phyloP scores from a whole-genome alignment of 1,284 basidiomycete genomes.

The Tremellales sp. region DNA sequence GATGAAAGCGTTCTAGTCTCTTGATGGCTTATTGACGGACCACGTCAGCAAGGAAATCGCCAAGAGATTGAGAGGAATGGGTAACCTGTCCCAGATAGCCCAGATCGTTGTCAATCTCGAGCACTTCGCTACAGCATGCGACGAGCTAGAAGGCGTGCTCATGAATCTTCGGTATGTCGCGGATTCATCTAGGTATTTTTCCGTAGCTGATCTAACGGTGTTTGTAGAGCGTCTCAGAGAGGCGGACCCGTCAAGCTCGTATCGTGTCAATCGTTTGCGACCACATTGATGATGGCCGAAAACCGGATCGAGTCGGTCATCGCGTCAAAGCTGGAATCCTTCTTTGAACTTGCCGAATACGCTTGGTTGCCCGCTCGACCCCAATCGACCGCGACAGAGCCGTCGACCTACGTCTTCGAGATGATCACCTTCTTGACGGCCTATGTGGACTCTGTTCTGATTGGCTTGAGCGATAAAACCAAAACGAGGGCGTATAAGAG shows the following conservation, averaged over 20 bases:
- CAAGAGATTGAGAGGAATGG: constrained; percentile 64
- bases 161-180: constrained; percentile 62
- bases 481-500: constrained; percentile 84
- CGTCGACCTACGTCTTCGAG: constrained; percentile 88
- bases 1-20: constrained; percentile 56
- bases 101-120: constrained; percentile 93
- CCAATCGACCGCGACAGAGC: constrained; percentile 56
- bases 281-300: constrained; percentile 67
- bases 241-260: constrained; percentile 62
- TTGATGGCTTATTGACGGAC: constrained; percentile 77
- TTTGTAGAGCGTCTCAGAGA: constrained; percentile 66
- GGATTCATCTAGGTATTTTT: too few relatives aligned
- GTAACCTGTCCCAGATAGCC: constrained; percentile 84
- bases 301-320: constrained; percentile 78
- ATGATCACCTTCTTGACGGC: constrained; percentile 94
- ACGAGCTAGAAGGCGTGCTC: constrained; percentile 80
- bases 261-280: constrained; percentile 55
- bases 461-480: constrained; percentile 67
- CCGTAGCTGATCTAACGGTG: background rate
- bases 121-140: constrained; percentile 82
- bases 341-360: constrained; percentile 91
- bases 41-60: constrained; percentile 77
- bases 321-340: constrained; percentile 89
- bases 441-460: constrained; percentile 86
- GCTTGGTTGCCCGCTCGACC: constrained; percentile 70